Conservation (phyloP, 2,329 filamentous ascomycete genomes). For the Pseudodiploospora longispora region DNA sequence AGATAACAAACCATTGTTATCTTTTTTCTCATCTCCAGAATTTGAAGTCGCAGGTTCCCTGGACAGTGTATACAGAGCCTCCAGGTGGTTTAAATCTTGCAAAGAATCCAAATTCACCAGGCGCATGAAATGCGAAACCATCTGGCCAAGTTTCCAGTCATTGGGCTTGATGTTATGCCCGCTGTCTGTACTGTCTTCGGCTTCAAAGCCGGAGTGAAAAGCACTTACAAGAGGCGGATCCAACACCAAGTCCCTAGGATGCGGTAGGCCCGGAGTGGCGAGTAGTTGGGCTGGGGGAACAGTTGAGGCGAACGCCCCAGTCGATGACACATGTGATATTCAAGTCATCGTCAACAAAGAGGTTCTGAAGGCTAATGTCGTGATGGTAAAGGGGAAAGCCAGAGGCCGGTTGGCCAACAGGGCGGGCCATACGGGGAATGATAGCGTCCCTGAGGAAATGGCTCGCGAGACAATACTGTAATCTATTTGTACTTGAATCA, state of each 20-base stretch:
- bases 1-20: slow-evolving; percentile 8
- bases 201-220: slow-evolving; percentile 11
- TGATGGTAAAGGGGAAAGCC: slow-evolving; percentile 16
- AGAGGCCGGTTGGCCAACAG: slow-evolving; percentile 4
- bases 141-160: slow-evolving; percentile 9
- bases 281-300: slow-evolving; percentile 12
- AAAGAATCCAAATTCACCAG: slow-evolving; percentile 10
- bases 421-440: slow-evolving; percentile 7
- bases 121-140: slow-evolving; percentile 11
- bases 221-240: slow-evolving; percentile 9
- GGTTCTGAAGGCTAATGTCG: slow-evolving; percentile 17
- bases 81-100: slow-evolving; percentile 11
- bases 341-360: slow-evolving; percentile 20
- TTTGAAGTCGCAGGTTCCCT: neutral
- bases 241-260: slow-evolving; percentile 10
- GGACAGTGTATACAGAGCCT: slow-evolving; percentile 8
- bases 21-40: slow-evolving; percentile 5
- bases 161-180: slow-evolving; percentile 6
- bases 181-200: slow-evolving; percentile 6
- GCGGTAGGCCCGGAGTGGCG: slow-evolving; percentile 9
- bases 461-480: slow-evolving; percentile 11
- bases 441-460: slow-evolving; percentile 7
- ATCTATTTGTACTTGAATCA: slow-evolving; percentile 11
- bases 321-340: slow-evolving; percentile 23
- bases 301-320: slow-evolving; percentile 20